Evolutionary conservation across 495 filamentous ascomycete genomes (phyloP).

Genomic region (Lophium mytilinum): DNA sequence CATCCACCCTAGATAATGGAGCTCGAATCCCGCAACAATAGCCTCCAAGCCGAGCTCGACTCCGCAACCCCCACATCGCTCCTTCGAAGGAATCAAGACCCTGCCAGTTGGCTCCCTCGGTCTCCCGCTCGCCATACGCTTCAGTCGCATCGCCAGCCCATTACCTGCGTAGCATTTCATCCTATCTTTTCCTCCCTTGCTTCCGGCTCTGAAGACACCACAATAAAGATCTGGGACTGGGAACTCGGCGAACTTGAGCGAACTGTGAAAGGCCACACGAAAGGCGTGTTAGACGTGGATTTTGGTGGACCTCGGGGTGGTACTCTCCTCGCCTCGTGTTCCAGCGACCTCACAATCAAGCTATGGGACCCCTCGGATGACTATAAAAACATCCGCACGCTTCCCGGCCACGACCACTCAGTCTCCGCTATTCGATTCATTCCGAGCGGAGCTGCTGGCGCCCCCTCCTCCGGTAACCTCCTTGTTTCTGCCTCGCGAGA

Average conservation of each 20-base stretch:
- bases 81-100: constrained; percentile 72
- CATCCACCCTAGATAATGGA: constrained; percentile 71
- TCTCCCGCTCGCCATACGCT: constrained; percentile 73
- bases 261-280: constrained; percentile 90
- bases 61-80: constrained; percentile 77
- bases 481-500: constrained; percentile 76
- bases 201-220: constrained; percentile 80
- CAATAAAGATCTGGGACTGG: constrained; percentile 97
- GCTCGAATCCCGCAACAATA: constrained; percentile 62
- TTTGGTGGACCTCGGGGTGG: constrained; percentile 83
- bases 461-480: constrained; percentile 60
- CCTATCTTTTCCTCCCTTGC: constrained; percentile 87
- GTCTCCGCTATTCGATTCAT: constrained; percentile 85
- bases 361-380: constrained; percentile 91
- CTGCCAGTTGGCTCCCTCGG: constrained; percentile 76
- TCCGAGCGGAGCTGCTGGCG: constrained; percentile 63
- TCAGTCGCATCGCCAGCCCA: constrained; percentile 70
- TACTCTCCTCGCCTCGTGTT: constrained; percentile 83
- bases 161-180: constrained; percentile 91
- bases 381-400: constrained; percentile 90
- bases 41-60: constrained; percentile 76
- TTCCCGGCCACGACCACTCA: constrained; percentile 88
- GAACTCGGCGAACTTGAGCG: constrained; percentile 87
- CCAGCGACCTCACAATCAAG: constrained; percentile 87
- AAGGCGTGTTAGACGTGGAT: constrained; percentile 80